Base-by-base conservation (phyloP, 371 early-diverging fungal species). In the Coemansia sp. region DNA sequence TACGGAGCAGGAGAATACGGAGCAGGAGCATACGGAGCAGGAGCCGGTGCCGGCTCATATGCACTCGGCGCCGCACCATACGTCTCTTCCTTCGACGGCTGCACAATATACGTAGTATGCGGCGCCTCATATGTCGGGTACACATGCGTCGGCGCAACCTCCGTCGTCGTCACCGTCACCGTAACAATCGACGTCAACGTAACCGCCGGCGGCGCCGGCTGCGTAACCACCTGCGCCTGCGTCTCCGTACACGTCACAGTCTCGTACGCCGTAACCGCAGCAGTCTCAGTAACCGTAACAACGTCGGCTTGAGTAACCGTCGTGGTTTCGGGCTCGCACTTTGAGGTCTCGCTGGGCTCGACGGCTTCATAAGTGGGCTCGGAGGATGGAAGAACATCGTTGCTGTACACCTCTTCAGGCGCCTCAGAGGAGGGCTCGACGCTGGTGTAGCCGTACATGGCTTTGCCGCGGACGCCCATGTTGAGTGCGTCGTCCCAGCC, bases 161-260 rank as follows among this genome's bases (percentile, higher is more conserved):
- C n/a, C 11, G 64, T 56, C 40, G 40, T 41, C 17, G 60, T 65
- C 29, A 41, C 36, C 2, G 71, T 72, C 17, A 65, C 55, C 12
- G 71, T 66, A 44, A 39, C 66, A 28, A 65, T 63, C 13, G 58
- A 64, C 11, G 71, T 71, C 19, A 71, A 58, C 0, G 61, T 61
- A 17, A 48, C 49, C 32, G 46, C 9, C 11, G 54, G 17, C n/a
- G 41, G 49, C 3, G 53, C 60, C 13, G 62, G 57, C 41, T 60
- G 23, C 9, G 63, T 71, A 39, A 55, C 46, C 12, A 44, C 44
- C 44, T 44, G 15, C n/a, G 15, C 44, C 44, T 44, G 12, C 1
- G 65, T 60, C 11, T 54, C 58, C 41, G 29, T 17, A 13, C 36
- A 36, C 23, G 59, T 64, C 36, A 54, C 56, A 4, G 71, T 71